Percentiles rank a stretch among this genome's conserved stretches.
These are phyloP conservation scores for Amylostereum areolatum DNA, from an alignment of 1,284 basidiomycete species.

Conservation along the genomic window DNA sequence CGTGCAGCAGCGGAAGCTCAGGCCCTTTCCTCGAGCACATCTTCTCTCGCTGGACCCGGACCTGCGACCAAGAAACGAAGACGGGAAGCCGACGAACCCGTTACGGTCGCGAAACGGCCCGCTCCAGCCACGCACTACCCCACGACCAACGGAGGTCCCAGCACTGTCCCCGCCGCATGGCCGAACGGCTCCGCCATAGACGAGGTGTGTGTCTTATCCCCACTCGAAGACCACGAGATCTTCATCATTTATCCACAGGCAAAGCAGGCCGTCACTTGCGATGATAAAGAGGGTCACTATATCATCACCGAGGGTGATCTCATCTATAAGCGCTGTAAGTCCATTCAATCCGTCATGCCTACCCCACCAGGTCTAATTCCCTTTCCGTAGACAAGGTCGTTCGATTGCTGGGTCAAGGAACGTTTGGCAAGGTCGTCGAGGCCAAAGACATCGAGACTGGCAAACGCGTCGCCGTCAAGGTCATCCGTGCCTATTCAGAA, in stretches of 20 bases:
- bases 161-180: conserved; percentile 7
- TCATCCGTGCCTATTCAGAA: conserved; percentile 96
- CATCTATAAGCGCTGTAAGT: conserved; percentile 77
- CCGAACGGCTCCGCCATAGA: conserved; percentile 11
- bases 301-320: conserved; percentile 88
- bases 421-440: conserved; percentile 98
- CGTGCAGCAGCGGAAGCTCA: conserved; percentile 78
- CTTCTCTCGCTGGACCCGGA: conserved; percentile 44
- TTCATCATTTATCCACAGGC: too few species aligned
- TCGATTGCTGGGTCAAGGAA: conserved; percentile 90
- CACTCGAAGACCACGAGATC: background rate
- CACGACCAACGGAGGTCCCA: conserved; percentile 32
- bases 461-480: conserved; percentile 93
- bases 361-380: conserved; percentile 1
- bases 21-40: conserved; percentile 58
- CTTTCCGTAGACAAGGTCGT: conserved; percentile 75
- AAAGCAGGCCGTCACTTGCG: conserved; percentile 53
- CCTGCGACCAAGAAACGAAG: conserved; percentile 75
- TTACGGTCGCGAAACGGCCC: conserved; percentile 55
- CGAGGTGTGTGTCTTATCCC: conserved; percentile 8
- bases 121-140: conserved; percentile 19
- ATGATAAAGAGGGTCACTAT: conserved; percentile 94
- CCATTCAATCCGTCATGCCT: conserved; percentile 6
- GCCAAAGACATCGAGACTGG: conserved; percentile 79
- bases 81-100: conserved; percentile 61